phyloP scores from a whole-genome alignment of 2,329 filamentous ascomycete species.

The Penicillium sclerotigenum region DNA sequence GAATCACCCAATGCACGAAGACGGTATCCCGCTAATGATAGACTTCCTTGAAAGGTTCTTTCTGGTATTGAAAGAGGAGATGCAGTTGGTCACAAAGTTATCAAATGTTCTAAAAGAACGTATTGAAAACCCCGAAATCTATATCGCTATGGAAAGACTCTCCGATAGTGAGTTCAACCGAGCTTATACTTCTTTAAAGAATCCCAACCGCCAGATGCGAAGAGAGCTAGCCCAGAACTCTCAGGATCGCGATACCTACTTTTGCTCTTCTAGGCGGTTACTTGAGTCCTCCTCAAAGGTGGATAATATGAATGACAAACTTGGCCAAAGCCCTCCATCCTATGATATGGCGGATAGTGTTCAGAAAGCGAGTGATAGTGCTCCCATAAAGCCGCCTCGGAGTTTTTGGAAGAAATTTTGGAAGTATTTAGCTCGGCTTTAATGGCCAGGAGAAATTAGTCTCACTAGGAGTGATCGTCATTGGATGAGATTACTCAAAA shows the following conservation, averaged over 20 bases:
- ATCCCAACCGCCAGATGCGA: background rate
- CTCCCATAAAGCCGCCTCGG: background rate
- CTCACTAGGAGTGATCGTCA: background rate
- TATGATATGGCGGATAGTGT: background rate
- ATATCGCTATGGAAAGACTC: background rate
- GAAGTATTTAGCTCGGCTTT: background rate
- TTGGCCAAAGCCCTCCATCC: background rate
- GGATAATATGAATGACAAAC: constrained; percentile 2
- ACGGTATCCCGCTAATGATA: background rate
- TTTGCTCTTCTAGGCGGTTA: background rate
- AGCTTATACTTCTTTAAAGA: background rate
- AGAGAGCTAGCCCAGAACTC: background rate
- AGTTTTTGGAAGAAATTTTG: constrained; percentile 3
- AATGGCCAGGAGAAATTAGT: background rate
- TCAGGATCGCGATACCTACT: background rate
- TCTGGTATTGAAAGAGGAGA: background rate
- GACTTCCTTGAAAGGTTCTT: background rate
- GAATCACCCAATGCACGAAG: background rate
- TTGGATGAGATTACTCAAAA: background rate
- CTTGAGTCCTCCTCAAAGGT: background rate
- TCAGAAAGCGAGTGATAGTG: constrained; percentile 1
- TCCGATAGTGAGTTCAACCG: background rate
- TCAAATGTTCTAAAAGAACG: constrained; percentile 3
- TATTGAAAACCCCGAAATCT: background rate
- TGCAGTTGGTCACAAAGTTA: background rate